Base-by-base conservation (phyloP, 331 rosid species). In the Quercus tomentella region DNA sequence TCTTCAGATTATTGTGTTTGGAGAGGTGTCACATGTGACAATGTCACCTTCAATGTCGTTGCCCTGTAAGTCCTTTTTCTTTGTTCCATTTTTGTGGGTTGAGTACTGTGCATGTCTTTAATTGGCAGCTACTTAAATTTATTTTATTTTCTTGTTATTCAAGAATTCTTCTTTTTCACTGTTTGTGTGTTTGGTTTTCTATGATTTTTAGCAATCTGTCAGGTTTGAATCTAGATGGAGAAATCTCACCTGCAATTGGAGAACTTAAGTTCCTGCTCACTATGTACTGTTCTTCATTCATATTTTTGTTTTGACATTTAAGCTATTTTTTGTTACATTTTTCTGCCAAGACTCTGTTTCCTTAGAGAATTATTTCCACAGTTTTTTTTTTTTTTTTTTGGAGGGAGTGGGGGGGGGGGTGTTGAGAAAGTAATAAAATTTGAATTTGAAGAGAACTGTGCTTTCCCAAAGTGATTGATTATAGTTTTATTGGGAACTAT, bases 21-120 rank as follows among this genome's bases (percentile, higher is more conserved):
- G 99, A 91, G 97, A 91, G 98, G 99, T 22, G 78, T 96, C 72
- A 52, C 89, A 11, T 96, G 99, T 66, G 99, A 96, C 85, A 93
- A 92, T 86, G 89, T 84, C 79, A 90, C 98, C 78, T 92, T 90
- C 82, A 87, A 82, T 85, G 95, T 93, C 71, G 73, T 88, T 70
- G 88, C 99, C 69, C 98, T 96, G 99, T 96, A 87, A 92, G 98
- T 41, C 70, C 70, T 16, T 73, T 26, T 20, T 15, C 22, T 56
- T 26, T 11, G 31, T 43, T 26, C 15, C 35, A 5, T 6, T 16
- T 49, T 28, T 82, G 20, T 61, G 37, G 71, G 76, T 71, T 70
- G 49, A 30, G 49, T 41, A 67, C 76, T 18, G 56, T 17, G 22
- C 62, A 28, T 68, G n/a, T 26, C 52, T 75, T 62, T 41, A 4